Base-by-base conservation (phyloP, 306 rosid species). In the Gleditsia sinensis region DNA sequence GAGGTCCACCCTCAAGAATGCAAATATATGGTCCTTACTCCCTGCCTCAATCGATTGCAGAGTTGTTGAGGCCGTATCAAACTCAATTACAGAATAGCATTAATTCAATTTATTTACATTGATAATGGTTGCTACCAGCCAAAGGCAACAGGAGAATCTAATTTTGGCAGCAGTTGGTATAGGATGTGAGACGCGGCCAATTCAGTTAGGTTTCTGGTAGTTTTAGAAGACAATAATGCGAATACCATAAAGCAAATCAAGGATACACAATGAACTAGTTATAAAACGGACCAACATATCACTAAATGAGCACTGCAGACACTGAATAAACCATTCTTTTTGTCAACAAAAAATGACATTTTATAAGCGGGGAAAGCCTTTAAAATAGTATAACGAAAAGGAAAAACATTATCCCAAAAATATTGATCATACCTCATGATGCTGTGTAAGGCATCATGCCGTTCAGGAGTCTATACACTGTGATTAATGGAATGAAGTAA, bases 401-500 rank as follows among this genome's bases (percentile, higher is more conserved):
- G 59, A 30, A 13, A 58, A 33, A 21, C 39, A 14, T 42, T 8
- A 7, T 20, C 50, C 46, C 25, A 8, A 27, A 54, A 53, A 27
- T 24, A 9, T 40, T 55, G 54, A 55, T 36, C 28, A 48, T 19
- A 67, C 36, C 39, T 48, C 59, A n/a, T 23, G 36, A 55, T 16
- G 40, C 55, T 56, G 17, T 42, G n/a, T 16, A 54, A 9, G 67
- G 75, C 67, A 75, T 78, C 78, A 78, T 34, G 50, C 59, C 27
- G 75, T 61, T 73, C 16, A 20, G 36, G 37, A 23, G 83, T 14
- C 89, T 90, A 92, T 85, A 87, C 92, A 85, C 40, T 84, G 84
- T 86, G 85, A 74, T 80, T 77, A 66, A 23, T 64, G 19, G 96
- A 83, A 74, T 13, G 78, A 60, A 95, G 97, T 60, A 95, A 81